These are phyloP conservation scores for Polysphondylium violaceum DNA, from an alignment of 78 protist genomes.

Conservation along the genomic window DNA sequence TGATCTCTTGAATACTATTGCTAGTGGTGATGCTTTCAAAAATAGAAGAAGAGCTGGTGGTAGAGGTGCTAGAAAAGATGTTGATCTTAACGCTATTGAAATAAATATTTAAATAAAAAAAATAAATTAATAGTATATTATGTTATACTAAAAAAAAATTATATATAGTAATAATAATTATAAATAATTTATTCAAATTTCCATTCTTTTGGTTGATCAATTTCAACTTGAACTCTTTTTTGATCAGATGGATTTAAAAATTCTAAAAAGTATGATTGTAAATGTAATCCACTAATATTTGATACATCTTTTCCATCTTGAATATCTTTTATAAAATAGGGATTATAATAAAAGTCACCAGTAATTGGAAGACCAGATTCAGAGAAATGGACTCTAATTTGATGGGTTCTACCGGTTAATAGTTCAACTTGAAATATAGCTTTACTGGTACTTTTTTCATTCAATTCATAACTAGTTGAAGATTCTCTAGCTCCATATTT, in stretches of 20 bases:
- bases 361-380: slow-evolving; percentile 41
- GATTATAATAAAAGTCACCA: slow-evolving; percentile 41
- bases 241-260: slow-evolving; percentile 18
- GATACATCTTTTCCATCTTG: background rate
- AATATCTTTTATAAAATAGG: background rate
- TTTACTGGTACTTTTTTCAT: background rate
- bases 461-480: slow-evolving; percentile 1
- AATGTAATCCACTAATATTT: background rate
- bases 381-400: slow-evolving; percentile 28
- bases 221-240: background rate
- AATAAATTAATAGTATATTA: no score
- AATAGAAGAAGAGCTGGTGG: slow-evolving; percentile 24
- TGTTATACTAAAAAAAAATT: no score
- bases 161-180: no score
- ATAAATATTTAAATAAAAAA: no score
- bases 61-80: background rate
- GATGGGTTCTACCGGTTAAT: slow-evolving; percentile 39
- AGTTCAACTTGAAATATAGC: slow-evolving; percentile 26
- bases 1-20: slow-evolving; percentile 72
- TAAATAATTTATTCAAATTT: no score
- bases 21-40: slow-evolving; percentile 78
- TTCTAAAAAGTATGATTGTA: slow-evolving; percentile 12
- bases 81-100: background rate
- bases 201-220: slow-evolving; percentile 13
- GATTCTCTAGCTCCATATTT: slow-evolving; percentile 16